Conservation (phyloP, 1,284 basidiomycete genomes). For the Volvariella volvacea region DNA sequence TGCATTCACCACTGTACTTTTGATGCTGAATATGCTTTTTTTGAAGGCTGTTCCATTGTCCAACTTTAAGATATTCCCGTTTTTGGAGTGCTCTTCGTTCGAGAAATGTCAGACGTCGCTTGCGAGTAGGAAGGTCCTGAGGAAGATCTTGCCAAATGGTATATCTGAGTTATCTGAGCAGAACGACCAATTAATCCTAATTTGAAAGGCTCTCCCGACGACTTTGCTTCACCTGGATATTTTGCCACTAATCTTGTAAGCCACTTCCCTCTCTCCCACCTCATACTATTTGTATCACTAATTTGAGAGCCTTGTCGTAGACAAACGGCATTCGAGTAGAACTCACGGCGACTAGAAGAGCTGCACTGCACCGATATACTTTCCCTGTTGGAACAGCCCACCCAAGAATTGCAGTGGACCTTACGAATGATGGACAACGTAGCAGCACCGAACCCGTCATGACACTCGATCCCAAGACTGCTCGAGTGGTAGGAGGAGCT, state of each 20-base stretch:
- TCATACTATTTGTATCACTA: no score
- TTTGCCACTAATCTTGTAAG: constrained; percentile 52
- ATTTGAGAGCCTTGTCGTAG: constrained; percentile 19
- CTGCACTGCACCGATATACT: constrained; percentile 49
- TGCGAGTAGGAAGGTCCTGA: constrained; percentile 33
- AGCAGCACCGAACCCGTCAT: constrained; percentile 42
- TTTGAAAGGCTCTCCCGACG: constrained; percentile 44
- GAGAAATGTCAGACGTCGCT: constrained; percentile 43
- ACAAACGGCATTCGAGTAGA: constrained; percentile 52
- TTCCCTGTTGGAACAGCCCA: constrained; percentile 33
- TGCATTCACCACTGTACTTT: neutral
- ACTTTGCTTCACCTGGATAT: constrained; percentile 55
- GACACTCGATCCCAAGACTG: constrained; percentile 37
- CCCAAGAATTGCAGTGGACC: constrained; percentile 47
- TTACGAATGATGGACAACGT: constrained; percentile 50
- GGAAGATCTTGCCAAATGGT: constrained; percentile 42
- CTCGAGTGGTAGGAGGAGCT: constrained; percentile 33
- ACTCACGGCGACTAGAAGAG: constrained; percentile 47
- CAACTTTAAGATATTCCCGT: constrained; percentile 55
- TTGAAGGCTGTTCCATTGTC: constrained; percentile 46
- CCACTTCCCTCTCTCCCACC: neutral
- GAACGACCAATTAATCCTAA: no score
- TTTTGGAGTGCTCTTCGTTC: constrained; percentile 42
- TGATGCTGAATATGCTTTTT: neutral
- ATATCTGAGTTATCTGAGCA: neutral